A percentile compares a stretch with the other conserved stretches of the same genome.
phyloP scores from a whole-genome alignment of 2,329 filamentous ascomycete species.

The Colletotrichum sp. region DNA sequence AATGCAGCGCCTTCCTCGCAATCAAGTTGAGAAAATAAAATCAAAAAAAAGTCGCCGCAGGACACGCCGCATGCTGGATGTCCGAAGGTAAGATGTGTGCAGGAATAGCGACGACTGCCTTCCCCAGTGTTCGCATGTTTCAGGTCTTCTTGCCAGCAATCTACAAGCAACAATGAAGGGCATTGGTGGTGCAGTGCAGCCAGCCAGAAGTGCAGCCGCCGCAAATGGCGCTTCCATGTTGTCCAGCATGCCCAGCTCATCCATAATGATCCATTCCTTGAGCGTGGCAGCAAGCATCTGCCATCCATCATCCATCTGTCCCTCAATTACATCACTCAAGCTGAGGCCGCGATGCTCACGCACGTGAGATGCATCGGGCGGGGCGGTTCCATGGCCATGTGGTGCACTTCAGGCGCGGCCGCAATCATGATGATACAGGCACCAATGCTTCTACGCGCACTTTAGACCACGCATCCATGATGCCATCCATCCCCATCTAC shows the following conservation, averaged over 20 bases:
- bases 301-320: neutral
- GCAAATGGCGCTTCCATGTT: neutral
- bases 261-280: neutral
- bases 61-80: neutral
- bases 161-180: conserved; percentile 14
- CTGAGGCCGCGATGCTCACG: neutral
- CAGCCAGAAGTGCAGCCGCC: neutral
- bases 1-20: neutral
- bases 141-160: conserved; percentile 12
- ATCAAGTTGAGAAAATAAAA: neutral
- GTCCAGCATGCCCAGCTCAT: neutral
- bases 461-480: neutral
- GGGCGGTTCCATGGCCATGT: neutral
- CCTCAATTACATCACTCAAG: neutral
- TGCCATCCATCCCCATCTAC: neutral
- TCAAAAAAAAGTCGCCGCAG: neutral
- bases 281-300: neutral
- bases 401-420: neutral
- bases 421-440: conserved; percentile 8
- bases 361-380: neutral
- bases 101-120: neutral
- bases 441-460: neutral
- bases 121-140: conserved; percentile 10
- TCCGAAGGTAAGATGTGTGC: neutral
- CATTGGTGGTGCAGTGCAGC: neutral